Evolutionary conservation across 306 rosid species (phyloP).

Genomic region (Fragaria vesca): DNA sequence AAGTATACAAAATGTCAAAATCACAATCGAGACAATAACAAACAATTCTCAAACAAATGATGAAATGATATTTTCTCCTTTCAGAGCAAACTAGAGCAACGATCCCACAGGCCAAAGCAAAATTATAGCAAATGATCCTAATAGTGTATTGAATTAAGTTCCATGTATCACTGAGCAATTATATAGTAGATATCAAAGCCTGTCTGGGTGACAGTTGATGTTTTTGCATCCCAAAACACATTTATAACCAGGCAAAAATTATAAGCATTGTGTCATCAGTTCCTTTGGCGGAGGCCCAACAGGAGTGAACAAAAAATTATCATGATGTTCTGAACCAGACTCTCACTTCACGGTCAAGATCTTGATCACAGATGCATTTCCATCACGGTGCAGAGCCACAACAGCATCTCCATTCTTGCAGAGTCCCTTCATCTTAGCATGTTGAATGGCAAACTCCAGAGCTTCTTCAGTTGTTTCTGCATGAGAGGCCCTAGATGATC

Average conservation of each 20-base stretch:
- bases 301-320: not conserved
- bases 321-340: not conserved
- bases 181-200: slow-evolving; percentile 7
- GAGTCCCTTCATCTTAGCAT: slow-evolving; percentile 73
- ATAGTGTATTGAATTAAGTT: not conserved
- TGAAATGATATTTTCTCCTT: not conserved
- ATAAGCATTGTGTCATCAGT: slow-evolving; percentile 9
- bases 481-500: slow-evolving; percentile 87
- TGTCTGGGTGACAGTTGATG: not conserved
- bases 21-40: not conserved
- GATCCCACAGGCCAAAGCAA: not conserved
- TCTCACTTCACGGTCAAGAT: slow-evolving; percentile 94
- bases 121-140: slow-evolving; percentile 17
- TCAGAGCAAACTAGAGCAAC: not conserved
- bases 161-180: not conserved
- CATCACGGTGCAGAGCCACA: slow-evolving; percentile 91
- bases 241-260: slow-evolving; percentile 14
- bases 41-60: not conserved
- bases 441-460: slow-evolving; percentile 72
- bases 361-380: slow-evolving; percentile 90
- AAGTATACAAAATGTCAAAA: not conserved
- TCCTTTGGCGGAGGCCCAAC: slow-evolving; percentile 10
- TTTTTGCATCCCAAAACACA: slow-evolving; percentile 22
- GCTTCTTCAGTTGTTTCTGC: slow-evolving; percentile 92
- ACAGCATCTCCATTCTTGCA: slow-evolving; percentile 88